Base-by-base conservation (phyloP, 169 alveolate species). In the Plasmodium reichenowi region DNA sequence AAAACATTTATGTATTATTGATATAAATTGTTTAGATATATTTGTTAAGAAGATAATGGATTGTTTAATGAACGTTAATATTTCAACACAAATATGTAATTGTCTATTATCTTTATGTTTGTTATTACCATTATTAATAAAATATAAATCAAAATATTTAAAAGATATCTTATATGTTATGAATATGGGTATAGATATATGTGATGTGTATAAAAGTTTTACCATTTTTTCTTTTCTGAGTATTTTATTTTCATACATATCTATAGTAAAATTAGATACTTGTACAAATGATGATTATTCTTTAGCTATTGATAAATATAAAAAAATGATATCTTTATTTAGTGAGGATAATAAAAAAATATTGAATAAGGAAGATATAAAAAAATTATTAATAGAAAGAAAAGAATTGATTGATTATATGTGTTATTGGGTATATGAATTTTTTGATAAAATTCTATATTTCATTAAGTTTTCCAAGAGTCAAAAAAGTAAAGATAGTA, bases 131-230 rank as follows among this genome's bases (percentile, higher is more conserved):
- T 60, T 80, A 52, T 60, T 80, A 72, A 67, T 80, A n/a, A 80
- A 72, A 48, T 68, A 80, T 29, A 80, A 80, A 20, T 43, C 90
- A 10, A 38, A 13, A 2, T 72, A 80, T 48, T 56, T 80, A 72
- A 80, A 67, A 29, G 90, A 80, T 13, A 47, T 80, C 26, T 63
- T 80, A 59, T 48, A 60, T 63, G 83, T 80, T 56, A 80, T 80
- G 83, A 68, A 47, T 15, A 58, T 80, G 72, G 90, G 90, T 52
- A 80, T 80, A 17, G 90, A 80, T 48, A 80, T 80, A 58, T 68
- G 90, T 26, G 90, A 80, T 62, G 62, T 80, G 32, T 80, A 80
- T 68, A 80, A 80, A 80, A 80, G 90, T 22, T 80, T 80, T 62
- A 80, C 90, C 3, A 80, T 80, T 17, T 80, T 80, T 29, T 80